These are phyloP conservation scores for Boletales sp. DNA, from an alignment of 768 basidiomycete genomes.

Conservation along the genomic window DNA sequence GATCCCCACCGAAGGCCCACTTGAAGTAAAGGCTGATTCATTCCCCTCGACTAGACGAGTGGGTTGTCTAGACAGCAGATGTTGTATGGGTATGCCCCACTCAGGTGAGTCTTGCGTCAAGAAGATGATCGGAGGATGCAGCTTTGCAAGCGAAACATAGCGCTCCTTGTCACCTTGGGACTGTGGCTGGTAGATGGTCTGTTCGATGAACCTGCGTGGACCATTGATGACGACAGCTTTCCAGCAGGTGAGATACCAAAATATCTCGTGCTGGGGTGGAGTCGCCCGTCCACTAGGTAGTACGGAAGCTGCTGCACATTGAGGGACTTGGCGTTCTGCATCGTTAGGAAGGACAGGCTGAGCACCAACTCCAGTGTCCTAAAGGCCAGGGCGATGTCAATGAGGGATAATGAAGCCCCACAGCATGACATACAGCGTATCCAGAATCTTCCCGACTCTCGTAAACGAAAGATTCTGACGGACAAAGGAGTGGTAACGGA, in stretches of 20 bases:
- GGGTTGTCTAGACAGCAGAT: constrained; percentile 54
- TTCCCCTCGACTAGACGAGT: constrained; percentile 50
- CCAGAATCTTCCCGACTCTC: background rate
- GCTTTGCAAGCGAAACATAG: constrained; percentile 61
- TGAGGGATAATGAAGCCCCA: background rate
- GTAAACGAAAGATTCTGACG: background rate
- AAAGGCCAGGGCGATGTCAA: background rate
- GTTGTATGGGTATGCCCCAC: constrained; percentile 55
- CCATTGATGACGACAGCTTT: constrained; percentile 20
- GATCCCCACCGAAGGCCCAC: constrained; percentile 71
- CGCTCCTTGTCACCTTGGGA: constrained; percentile 67
- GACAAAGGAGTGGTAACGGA: background rate
- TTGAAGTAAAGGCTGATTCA: constrained; percentile 57
- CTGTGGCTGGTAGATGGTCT: constrained; percentile 66
- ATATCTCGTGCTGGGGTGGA: background rate
- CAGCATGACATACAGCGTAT: constrained; percentile 2
- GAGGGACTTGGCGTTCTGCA: background rate
- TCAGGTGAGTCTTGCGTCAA: constrained; percentile 46
- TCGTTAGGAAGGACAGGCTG: background rate
- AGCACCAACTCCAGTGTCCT: background rate
- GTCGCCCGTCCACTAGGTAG: background rate
- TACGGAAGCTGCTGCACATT: background rate
- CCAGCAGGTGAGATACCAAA: background rate
- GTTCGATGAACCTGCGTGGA: constrained; percentile 54
- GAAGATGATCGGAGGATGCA: constrained; percentile 62